Conservation (phyloP, 331 rosid species). For the Arachis monticola region DNA sequence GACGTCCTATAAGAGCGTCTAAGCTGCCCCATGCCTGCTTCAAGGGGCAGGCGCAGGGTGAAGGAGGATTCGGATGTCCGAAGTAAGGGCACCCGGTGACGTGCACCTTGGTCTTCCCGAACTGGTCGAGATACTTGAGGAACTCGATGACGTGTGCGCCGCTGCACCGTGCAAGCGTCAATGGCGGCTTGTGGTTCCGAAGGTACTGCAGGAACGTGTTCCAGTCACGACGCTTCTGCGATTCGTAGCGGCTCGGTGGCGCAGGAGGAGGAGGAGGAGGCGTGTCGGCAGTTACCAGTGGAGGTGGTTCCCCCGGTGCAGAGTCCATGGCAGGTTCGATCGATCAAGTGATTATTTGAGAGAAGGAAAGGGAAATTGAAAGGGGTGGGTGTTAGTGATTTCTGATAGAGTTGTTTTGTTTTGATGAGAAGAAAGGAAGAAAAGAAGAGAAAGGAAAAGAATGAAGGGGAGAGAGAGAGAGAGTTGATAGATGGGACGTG, state of each 20-base stretch:
- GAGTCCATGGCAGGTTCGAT: constrained; percentile 57
- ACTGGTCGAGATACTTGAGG: constrained; percentile 89
- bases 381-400: background rate
- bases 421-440: background rate
- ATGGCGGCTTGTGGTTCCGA: constrained; percentile 90
- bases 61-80: constrained; percentile 86
- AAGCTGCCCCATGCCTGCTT: constrained; percentile 97
- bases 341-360: background rate
- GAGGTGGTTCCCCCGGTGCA: constrained; percentile 48
- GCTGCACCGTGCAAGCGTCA: constrained; percentile 85
- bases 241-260: constrained; percentile 87
- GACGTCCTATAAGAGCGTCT: constrained; percentile 95
- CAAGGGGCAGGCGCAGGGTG: constrained; percentile 86
- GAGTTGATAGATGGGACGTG: constrained; percentile 1
- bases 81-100: constrained; percentile 66
- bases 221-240: constrained; percentile 98
- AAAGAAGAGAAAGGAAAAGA: constrained; percentile 4
- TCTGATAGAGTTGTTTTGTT: background rate
- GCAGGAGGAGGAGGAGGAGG: background rate
- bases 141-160: constrained; percentile 98
- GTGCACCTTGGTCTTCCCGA: constrained; percentile 95
- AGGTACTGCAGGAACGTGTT: constrained; percentile 92
- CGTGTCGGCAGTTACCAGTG: constrained; percentile 38
- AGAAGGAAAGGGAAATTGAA: background rate
- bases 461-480: constrained; percentile 46